Evolutionary conservation across 1,139 yeast species (phyloP).

Genomic region (Saccharomyces pastorianus): DNA sequence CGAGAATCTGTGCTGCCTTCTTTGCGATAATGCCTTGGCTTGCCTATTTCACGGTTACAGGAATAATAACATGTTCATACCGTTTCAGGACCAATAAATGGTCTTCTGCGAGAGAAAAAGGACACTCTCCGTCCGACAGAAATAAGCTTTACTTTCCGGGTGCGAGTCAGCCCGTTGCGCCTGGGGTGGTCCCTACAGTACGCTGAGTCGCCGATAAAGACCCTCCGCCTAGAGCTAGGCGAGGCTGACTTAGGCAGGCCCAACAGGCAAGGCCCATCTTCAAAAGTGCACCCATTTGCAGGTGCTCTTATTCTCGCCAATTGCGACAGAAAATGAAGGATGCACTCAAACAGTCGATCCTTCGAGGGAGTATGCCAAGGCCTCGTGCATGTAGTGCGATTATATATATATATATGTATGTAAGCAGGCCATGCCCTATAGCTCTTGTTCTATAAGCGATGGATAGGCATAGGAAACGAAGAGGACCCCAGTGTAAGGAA

Average conservation of each 20-base stretch:
- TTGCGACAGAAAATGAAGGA: not conserved
- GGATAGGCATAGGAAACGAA: not conserved
- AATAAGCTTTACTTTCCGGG: not conserved
- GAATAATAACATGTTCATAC: not conserved
- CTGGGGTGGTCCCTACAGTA: not conserved
- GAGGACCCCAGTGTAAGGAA: not conserved
- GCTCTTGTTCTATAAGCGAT: not conserved
- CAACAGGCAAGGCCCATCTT: not conserved
- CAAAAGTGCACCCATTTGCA: not conserved
- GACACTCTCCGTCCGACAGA: not conserved
- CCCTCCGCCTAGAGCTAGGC: not conserved
- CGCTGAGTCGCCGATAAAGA: not conserved
- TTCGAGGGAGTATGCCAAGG: not conserved
- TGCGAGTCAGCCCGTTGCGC: not conserved
- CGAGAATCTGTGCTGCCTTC: not conserved
- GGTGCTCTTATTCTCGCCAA: not conserved
- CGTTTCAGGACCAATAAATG: not conserved
- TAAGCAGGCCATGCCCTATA: not conserved
- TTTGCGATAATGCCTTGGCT: constrained; percentile 1
- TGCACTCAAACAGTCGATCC: not conserved
- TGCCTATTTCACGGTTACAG: not conserved
- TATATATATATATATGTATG: not conserved
- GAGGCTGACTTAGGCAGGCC: not conserved
- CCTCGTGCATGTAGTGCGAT: not conserved
- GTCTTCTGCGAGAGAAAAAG: not conserved